Conservation (phyloP, 768 basidiomycete species). For the Termitomyces sp. region DNA sequence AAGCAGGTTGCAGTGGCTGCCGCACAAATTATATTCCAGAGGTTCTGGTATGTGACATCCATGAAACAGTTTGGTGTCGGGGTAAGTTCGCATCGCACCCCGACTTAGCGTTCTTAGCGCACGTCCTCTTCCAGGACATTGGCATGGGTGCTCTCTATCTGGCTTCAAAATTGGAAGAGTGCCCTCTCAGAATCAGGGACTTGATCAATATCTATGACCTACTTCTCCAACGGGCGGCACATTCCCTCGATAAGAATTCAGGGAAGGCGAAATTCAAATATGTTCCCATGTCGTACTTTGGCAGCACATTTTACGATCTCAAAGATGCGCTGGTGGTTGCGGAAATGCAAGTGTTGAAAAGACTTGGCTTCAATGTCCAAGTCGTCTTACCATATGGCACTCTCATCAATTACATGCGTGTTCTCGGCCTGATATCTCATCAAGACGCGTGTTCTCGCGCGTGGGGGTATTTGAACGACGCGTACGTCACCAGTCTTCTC, state of each 20-base stretch:
- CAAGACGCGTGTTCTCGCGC: conserved; percentile 69
- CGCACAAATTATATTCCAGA: conserved; percentile 92
- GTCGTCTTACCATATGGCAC: conserved; percentile 92
- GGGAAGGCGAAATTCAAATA: conserved; percentile 51
- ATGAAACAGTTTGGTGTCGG: conserved; percentile 93
- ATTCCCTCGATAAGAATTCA: conserved; percentile 34
- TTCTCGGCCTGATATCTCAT: conserved; percentile 77
- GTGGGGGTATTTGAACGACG: conserved; percentile 96
- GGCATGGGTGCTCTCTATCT: conserved; percentile 87
- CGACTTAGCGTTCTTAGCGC: conserved; percentile 1
- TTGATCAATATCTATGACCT: conserved; percentile 93
- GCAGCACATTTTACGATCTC: conserved; percentile 85
- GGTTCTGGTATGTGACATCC: conserved; percentile 95
- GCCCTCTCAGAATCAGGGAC: conserved; percentile 86
- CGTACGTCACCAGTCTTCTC: conserved; percentile 47
- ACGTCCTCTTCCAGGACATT: conserved; percentile 52
- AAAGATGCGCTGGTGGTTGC: conserved; percentile 92
- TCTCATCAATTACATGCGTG: conserved; percentile 88
- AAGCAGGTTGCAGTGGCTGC: conserved; percentile 97
- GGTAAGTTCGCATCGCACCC: conserved; percentile 41
- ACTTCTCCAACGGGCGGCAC: conserved; percentile 68
- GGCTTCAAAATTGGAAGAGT: conserved; percentile 90
- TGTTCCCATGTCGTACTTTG: conserved; percentile 85
- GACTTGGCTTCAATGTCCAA: conserved; percentile 92
- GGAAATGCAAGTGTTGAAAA: conserved; percentile 97